phyloP scores from a whole-genome alignment of 2,329 filamentous ascomycete genomes.

The Microdochium nivale region DNA sequence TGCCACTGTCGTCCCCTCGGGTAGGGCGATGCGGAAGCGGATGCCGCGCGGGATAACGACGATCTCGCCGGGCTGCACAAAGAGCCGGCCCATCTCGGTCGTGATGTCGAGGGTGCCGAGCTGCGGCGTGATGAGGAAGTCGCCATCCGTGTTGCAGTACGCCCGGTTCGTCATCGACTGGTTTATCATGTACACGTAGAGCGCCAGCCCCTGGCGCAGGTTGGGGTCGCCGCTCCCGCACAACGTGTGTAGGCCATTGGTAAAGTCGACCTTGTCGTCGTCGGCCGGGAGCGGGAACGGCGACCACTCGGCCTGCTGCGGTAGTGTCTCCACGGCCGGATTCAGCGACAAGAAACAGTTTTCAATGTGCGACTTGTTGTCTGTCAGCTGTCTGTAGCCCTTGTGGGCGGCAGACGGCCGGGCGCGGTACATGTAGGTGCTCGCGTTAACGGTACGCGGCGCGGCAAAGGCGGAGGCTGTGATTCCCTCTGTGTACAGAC shows the following conservation, averaged over 20 bases:
- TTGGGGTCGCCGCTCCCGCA: constrained; percentile 1
- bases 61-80: constrained; percentile 50
- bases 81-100: constrained; percentile 44
- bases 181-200: constrained; percentile 1
- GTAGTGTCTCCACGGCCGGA: background rate
- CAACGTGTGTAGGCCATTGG: background rate
- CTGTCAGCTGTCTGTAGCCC: constrained; percentile 6
- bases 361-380: constrained; percentile 9
- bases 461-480: constrained; percentile 33
- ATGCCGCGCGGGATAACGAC: constrained; percentile 48
- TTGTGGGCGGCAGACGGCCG: constrained; percentile 31
- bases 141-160: constrained; percentile 57
- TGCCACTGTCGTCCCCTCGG: background rate
- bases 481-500: constrained; percentile 34
- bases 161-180: constrained; percentile 38
- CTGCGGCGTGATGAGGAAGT: constrained; percentile 51
- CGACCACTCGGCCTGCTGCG: background rate
- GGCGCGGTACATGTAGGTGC: constrained; percentile 33
- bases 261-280: background rate
- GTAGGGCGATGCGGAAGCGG: constrained; percentile 21
- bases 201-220: background rate
- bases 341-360: background rate
- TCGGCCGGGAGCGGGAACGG: background rate
- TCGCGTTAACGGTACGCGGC: constrained; percentile 29
- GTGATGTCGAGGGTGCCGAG: constrained; percentile 48